Evolutionary conservation across 1,139 yeast species (phyloP).

Genomic region (Kodamaea arcana): DNA sequence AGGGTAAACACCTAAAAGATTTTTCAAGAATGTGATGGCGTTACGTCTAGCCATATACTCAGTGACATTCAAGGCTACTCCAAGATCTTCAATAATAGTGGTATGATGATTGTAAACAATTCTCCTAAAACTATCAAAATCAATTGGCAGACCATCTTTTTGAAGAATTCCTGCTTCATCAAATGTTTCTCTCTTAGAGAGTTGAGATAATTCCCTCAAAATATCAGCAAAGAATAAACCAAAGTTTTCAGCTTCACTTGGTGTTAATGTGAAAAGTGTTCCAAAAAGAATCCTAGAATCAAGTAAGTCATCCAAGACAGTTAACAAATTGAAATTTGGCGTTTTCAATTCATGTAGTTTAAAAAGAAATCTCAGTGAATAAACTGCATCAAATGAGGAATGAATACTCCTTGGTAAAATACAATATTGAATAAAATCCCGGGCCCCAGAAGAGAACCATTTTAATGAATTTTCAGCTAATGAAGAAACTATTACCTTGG

Average conservation of each 20-base stretch:
- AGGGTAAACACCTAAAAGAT: constrained; percentile 64
- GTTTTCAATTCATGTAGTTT: constrained; percentile 42
- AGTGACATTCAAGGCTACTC: constrained; percentile 46
- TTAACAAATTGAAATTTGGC: constrained; percentile 40
- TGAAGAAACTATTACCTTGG: constrained; percentile 10
- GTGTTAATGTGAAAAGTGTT: constrained; percentile 66
- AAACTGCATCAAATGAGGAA: constrained; percentile 84
- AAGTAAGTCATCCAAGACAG: constrained; percentile 48
- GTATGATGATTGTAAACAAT: constrained; percentile 55
- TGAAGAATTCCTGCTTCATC: constrained; percentile 11
- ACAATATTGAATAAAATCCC: constrained; percentile 56
- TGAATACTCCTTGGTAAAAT: constrained; percentile 72
- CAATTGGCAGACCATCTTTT: constrained; percentile 7
- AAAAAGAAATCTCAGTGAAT: constrained; percentile 58
- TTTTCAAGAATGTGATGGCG: constrained; percentile 73
- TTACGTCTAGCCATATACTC: constrained; percentile 83
- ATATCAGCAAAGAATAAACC: constrained; percentile 70
- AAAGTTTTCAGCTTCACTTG: constrained; percentile 75
- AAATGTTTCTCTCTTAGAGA: constrained; percentile 28
- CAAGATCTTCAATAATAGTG: constrained; percentile 42
- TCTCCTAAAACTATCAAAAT: constrained; percentile 37
- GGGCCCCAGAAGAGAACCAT: constrained; percentile 29
- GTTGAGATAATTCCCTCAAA: constrained; percentile 37
- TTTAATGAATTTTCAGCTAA: constrained; percentile 14
- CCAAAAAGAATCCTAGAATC: constrained; percentile 49